Conservation (phyloP, 768 basidiomycete species). For the Termitomyces sp. region DNA sequence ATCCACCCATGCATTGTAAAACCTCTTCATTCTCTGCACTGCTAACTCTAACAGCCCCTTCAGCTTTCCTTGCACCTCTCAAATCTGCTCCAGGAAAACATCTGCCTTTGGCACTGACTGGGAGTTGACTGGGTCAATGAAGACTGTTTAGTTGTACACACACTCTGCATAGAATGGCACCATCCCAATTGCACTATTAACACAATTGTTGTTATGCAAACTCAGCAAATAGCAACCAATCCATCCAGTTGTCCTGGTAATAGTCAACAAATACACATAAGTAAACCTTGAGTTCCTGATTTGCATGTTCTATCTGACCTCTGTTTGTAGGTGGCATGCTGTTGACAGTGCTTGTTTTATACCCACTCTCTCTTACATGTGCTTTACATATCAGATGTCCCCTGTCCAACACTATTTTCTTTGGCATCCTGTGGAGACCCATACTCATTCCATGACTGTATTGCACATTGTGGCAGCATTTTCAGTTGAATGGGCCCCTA, state of each 20-base stretch:
- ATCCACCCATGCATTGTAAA: too few relatives aligned
- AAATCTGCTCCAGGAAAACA: background rate
- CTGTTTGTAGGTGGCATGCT: background rate
- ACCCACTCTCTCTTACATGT: background rate
- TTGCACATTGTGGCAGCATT: background rate
- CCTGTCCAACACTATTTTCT: background rate
- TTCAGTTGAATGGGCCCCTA: background rate
- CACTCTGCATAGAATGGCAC: too few relatives aligned
- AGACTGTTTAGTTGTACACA: too few relatives aligned
- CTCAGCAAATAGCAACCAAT: too few relatives aligned
- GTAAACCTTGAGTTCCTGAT: background rate
- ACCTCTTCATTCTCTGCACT: too few relatives aligned
- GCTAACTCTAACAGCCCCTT: background rate
- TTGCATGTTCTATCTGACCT: background rate
- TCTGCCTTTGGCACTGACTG: too few relatives aligned
- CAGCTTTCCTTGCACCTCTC: background rate
- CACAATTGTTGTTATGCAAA: too few relatives aligned
- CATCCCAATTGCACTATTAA: too few relatives aligned
- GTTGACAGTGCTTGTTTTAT: background rate
- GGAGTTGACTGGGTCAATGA: too few relatives aligned
- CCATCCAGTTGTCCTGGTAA: too few relatives aligned
- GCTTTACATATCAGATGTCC: background rate
- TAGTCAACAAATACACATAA: too few relatives aligned
- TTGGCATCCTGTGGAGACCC: too few relatives aligned
- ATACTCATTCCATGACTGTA: background rate